Base-by-base conservation (phyloP, 768 basidiomycete species). In the Grammothele lineata region DNA sequence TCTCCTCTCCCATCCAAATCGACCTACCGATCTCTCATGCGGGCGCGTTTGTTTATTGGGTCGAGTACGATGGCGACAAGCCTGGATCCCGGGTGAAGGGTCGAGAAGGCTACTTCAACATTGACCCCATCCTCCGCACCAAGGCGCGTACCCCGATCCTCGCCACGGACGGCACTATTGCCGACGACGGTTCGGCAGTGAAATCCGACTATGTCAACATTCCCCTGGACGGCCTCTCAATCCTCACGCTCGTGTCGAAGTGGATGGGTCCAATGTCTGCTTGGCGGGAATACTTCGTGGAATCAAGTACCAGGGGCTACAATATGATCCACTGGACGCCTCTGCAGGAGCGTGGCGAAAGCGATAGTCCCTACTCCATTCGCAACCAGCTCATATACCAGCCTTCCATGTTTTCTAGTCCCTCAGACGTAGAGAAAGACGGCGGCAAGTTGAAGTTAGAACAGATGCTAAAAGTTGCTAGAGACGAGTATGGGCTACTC, bases 301-400 rank as follows among this genome's bases (percentile, higher is more conserved):
- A 94, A 66, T 88, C 92, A 10, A 80, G 83, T 43, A 76, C 89
- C 43, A 75, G 95, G 39, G 95, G 96, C 1, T 99, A 99, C 72
- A 99, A 94, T 42, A 96, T 98, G 92, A 70, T 99, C 35, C 96
- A 99, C 62, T 99, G 87, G 73, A 89, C 95, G 0, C 96, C 96
- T 0, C 71, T 99, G 5, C 95, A 99, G 66, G 85, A 89, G 62
- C 74, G 94, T 26, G 96, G 96, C 18, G 77, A 81, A 53, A 91
- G 87, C 54, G 78, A 88, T 51, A 93, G 90, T 56, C 96, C 96
- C 0, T 99, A 97, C 66, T 94, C 91, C 15, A 92, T 98, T 59
- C 80, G 80, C 45, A 81, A 94, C 62, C 96, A 99, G 69, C 70
- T 82, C 45, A 76, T 68, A 33, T 97, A 92, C 57, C 92, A 95